Base-by-base conservation (phyloP, 495 filamentous ascomycete genomes). In the Penicillium desertorum region DNA sequence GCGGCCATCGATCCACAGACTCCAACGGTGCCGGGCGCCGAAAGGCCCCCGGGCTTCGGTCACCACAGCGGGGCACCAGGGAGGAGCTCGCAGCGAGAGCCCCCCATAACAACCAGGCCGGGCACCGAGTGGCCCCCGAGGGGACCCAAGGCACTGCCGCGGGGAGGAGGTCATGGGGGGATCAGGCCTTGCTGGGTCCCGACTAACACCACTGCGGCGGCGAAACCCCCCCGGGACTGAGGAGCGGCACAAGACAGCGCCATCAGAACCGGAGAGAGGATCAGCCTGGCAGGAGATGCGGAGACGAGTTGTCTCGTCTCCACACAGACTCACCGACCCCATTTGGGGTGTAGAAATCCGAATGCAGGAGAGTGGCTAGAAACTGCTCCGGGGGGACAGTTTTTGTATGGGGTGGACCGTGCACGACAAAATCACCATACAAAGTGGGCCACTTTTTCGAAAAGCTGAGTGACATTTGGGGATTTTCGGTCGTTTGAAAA, bases 1-100 rank as follows among this genome's bases (percentile, higher is more conserved):
- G 51, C 62, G 70, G 76, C 73, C 76, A 83, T 63, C 49, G 61
- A 75, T 76, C 77, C 76, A 83, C 78, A 81, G 71, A 81, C 72
- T 72, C 76, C 78, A 72, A 54, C 76, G 37, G 58, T 54, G 63
- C 71, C 62, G 56, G 60, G 55, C 32, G 39, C 55, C 34, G 51
- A 22, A n/a, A 17, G 54, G 60, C 48, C 50, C 54, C 59, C 48
- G 59, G 70, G 51, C 70, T 66, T 61, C 61, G 27, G 42, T 57
- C 23, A 44, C 62, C 55, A 51, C 57, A 43, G 36, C 32, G 45
- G 39, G 20, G n/a, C 46, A 6, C 17, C n/a, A 17, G 17, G 19
- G 44, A 29, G 25, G n/a, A n/a, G n/a, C n/a, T n/a, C 44, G 44
- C 44, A 2, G 14, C 44, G 5, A 16, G 25, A 5, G 17, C 17